A percentile compares a stretch with the other conserved stretches of the same genome.
Conservation (phyloP, 2,329 filamentous ascomycete species). For the Monosporascus cannonballus region DNA sequence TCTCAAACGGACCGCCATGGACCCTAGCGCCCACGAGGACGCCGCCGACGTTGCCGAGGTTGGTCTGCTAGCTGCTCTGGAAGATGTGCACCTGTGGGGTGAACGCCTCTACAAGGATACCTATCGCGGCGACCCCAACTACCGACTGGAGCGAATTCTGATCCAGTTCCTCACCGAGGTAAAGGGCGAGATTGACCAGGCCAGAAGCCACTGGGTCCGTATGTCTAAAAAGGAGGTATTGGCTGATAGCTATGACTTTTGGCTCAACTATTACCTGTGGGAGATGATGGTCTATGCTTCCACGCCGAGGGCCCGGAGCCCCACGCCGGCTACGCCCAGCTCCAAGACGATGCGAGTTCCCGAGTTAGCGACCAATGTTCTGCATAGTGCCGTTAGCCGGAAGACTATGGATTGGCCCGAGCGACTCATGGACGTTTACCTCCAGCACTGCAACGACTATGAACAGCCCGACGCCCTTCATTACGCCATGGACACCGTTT, state of each 20-base stretch:
- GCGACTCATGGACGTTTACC: slow-evolving; percentile 65
- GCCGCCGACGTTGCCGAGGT: slow-evolving; percentile 86
- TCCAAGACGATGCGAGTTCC: slow-evolving; percentile 56
- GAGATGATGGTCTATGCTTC: slow-evolving; percentile 65
- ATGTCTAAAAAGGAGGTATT: slow-evolving; percentile 59
- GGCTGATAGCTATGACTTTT: slow-evolving; percentile 83
- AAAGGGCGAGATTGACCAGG: slow-evolving; percentile 69
- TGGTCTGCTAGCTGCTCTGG: slow-evolving; percentile 77
- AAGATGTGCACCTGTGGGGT: slow-evolving; percentile 76
- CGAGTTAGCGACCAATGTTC: slow-evolving; percentile 65
- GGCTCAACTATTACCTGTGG: slow-evolving; percentile 88
- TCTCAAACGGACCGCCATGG: slow-evolving; percentile 77
- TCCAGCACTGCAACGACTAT: slow-evolving; percentile 83
- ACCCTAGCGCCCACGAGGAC: slow-evolving; percentile 67
- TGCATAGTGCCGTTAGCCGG: slow-evolving; percentile 62
- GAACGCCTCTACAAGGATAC: slow-evolving; percentile 66
- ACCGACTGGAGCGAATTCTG: slow-evolving; percentile 83
- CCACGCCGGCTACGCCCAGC: slow-evolving; percentile 37
- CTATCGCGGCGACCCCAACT: slow-evolving; percentile 82
- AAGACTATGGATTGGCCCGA: slow-evolving; percentile 70
- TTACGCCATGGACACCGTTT: slow-evolving; percentile 64
- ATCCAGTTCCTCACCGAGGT: slow-evolving; percentile 88
- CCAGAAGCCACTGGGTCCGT: slow-evolving; percentile 70
- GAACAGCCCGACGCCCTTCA: slow-evolving; percentile 73
- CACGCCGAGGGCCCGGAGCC: slow-evolving; percentile 45